These are phyloP conservation scores for Penicillium cataractarum DNA, from an alignment of 495 filamentous ascomycete species.

Conservation along the genomic window DNA sequence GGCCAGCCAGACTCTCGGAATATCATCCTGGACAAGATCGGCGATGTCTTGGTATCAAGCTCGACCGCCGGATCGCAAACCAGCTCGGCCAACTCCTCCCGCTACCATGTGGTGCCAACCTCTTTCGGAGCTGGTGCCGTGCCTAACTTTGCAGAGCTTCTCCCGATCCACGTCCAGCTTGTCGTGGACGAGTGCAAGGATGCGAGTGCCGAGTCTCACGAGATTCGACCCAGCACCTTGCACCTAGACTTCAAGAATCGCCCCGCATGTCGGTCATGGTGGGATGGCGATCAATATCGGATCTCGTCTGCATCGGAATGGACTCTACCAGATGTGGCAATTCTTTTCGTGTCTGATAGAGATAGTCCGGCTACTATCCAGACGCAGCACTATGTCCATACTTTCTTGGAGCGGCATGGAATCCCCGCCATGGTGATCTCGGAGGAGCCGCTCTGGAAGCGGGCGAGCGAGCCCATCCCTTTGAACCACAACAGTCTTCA, in stretches of 20 bases:
- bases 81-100: constrained; percentile 57
- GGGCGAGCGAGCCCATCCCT: constrained; percentile 43
- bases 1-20: constrained; percentile 65
- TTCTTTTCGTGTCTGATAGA: constrained; percentile 64
- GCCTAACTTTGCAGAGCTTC: constrained; percentile 66
- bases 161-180: constrained; percentile 75
- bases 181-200: constrained; percentile 71
- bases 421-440: constrained; percentile 71
- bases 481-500: constrained; percentile 63
- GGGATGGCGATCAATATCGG: constrained; percentile 51
- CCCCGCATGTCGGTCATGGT: constrained; percentile 47
- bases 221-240: constrained; percentile 49
- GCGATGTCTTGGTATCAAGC: constrained; percentile 61
- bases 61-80: constrained; percentile 44
- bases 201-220: constrained; percentile 50
- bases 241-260: constrained; percentile 63
- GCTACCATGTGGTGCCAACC: constrained; percentile 76
- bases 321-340: constrained; percentile 71
- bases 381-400: constrained; percentile 58
- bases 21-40: constrained; percentile 76
- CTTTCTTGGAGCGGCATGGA: constrained; percentile 66
- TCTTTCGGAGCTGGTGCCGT: constrained; percentile 63
- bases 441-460: constrained; percentile 59
- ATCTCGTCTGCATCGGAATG: constrained; percentile 55
- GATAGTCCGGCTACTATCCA: constrained; percentile 52